These are phyloP conservation scores for Cadophora malorum DNA, from an alignment of 2,329 filamentous ascomycete genomes.

Conservation along the genomic window DNA sequence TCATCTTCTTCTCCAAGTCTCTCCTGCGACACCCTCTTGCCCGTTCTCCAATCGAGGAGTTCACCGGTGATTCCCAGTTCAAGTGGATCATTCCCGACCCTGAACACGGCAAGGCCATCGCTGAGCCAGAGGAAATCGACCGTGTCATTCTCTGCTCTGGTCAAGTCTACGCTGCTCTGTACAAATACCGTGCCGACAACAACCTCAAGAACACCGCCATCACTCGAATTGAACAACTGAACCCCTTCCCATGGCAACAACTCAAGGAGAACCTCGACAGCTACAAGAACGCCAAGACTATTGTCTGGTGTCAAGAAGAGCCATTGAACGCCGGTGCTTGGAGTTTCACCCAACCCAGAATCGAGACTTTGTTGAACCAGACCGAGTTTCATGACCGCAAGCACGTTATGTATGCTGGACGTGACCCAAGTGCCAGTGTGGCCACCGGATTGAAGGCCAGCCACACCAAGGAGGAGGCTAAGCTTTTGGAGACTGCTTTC, in stretches of 20 bases:
- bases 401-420: constrained; percentile 96
- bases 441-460: constrained; percentile 89
- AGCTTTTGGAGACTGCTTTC: constrained; percentile 73
- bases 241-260: constrained; percentile 98
- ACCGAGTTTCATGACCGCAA: constrained; percentile 92
- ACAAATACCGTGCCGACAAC: constrained; percentile 89
- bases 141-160: constrained; percentile 94
- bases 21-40: constrained; percentile 93
- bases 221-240: constrained; percentile 94
- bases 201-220: constrained; percentile 90
- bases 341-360: constrained; percentile 96
- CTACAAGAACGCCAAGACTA: constrained; percentile 97
- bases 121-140: constrained; percentile 83
- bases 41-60: constrained; percentile 88
- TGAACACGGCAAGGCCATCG: constrained; percentile 80
- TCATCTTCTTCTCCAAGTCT: constrained; percentile 98
- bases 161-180: constrained; percentile 88
- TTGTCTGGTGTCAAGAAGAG: constrained; percentile 98
- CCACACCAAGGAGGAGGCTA: constrained; percentile 92
- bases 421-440: constrained; percentile 90
- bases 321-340: constrained; percentile 96
- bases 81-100: constrained; percentile 94
- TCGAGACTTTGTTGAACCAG: constrained; percentile 94
- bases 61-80: constrained; percentile 91
- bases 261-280: constrained; percentile 94